Evolutionary conservation across 148 eudicot genomes (phyloP), one percentile per base, ranked within the genome.

Genomic region (Rhododendron williamsianum): DNA sequence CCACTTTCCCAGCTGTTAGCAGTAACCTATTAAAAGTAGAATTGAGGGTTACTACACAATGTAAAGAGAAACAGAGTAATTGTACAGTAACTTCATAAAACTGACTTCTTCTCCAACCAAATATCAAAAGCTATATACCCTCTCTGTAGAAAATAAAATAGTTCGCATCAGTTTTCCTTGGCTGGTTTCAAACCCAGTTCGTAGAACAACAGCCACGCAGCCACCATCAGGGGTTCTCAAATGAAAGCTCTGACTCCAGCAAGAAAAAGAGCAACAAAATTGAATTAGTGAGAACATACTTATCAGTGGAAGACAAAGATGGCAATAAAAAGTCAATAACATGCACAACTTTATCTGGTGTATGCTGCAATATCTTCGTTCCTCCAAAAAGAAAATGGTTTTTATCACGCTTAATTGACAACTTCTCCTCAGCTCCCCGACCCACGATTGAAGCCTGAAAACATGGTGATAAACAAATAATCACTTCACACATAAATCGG

Each of bases 1-100:
- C 99, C 99, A 89, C 98, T 95, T 87, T 97, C 99, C 98, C 99
- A 94, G 90, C 99, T 97, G 88, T 97, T 97, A 33, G 99, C 99
- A 85, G 99, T 97, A 80, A 97, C 98, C 99, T 97, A 89, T 46
- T 63, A 83, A 69, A 86, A 45, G 41, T 18, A 81, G 60, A 81
- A 71, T 58, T 49, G 16, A 71, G 84, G 46, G 56, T 89, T 52
- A 88, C 78, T 77, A 51, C 48, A 51, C 51, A 52, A 71, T 27
- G 48, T 7, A 82, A 80, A 41, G 21, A 85, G 21, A 74, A 71
- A 76, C 45, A 80, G 82, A 27, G 54, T 19, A 27, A 69, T 21
- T 23, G 27, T 13, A 49, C 19, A 56, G 46, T 7, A 80, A 51
- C n/a, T 15, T 49, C 23, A 27, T 52, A 81, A 23, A 67, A 27